Conservation (phyloP, 257 asterid species). For the Penstemon barbatus region DNA sequence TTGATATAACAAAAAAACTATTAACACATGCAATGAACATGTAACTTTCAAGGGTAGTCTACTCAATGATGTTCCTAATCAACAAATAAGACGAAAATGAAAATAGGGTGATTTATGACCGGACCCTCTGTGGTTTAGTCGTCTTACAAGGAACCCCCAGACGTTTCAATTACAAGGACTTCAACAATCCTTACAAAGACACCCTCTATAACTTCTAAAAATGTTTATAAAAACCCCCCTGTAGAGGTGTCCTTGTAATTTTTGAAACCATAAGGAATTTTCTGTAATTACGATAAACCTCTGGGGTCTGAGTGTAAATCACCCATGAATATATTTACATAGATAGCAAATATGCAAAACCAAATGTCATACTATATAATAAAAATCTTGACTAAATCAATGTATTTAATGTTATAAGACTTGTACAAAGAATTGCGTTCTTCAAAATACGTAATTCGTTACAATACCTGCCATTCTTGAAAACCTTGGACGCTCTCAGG, state of each 20-base stretch:
- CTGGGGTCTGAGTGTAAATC: no score
- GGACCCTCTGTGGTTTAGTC: no score
- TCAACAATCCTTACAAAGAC: no score
- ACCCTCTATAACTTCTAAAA: no score
- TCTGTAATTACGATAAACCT: no score
- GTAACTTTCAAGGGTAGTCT: no score
- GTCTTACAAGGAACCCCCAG: no score
- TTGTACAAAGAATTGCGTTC: constrained; percentile 2
- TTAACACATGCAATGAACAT: background rate
- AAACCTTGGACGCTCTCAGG: constrained; percentile 54
- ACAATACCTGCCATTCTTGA: constrained; percentile 58
- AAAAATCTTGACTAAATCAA: background rate
- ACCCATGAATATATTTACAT: background rate
- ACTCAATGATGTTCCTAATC: no score
- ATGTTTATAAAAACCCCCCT: no score
- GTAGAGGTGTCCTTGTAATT: no score
- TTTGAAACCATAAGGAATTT: no score
- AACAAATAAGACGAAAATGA: background rate
- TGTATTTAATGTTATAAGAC: background rate
- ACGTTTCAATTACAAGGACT: no score
- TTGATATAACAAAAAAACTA: background rate
- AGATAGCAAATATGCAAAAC: background rate
- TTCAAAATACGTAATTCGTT: background rate
- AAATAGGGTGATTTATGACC: background rate
- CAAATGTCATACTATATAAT: background rate